These are phyloP conservation scores for Fusarium drepaniforme DNA, from an alignment of 2,329 filamentous ascomycete species.

Conservation along the genomic window DNA sequence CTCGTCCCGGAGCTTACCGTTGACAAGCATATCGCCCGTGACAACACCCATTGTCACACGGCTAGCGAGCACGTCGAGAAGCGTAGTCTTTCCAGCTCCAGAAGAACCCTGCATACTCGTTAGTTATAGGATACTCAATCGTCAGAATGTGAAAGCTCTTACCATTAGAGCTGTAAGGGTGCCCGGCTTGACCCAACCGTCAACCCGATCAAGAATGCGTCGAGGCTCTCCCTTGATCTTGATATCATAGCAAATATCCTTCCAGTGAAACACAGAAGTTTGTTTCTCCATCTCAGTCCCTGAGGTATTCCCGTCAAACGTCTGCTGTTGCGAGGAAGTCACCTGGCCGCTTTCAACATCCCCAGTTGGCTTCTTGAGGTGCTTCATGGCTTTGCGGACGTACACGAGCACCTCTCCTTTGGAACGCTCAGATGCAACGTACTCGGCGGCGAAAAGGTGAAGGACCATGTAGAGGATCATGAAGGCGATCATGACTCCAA, in stretches of 20 bases:
- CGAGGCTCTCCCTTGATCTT: background rate
- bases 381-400: constrained; percentile 14
- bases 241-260: background rate
- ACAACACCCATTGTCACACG: background rate
- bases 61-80: background rate
- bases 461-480: constrained; percentile 13
- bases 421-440: constrained; percentile 17
- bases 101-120: constrained; percentile 67
- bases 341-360: background rate
- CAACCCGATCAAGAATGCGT: background rate
- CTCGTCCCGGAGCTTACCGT: background rate
- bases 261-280: background rate
- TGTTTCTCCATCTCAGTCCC: constrained; percentile 13
- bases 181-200: background rate
- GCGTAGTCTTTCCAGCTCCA: background rate
- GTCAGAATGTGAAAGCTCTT: constrained; percentile 50
- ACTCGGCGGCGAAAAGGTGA: constrained; percentile 15
- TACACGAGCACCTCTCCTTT: constrained; percentile 26
- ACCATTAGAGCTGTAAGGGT: background rate
- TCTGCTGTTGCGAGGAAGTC: background rate
- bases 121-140: constrained; percentile 83
- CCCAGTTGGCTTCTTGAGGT: background rate
- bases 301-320: background rate
- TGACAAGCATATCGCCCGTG: background rate
- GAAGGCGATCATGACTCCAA: constrained; percentile 32